Base-by-base conservation (phyloP, 2,329 filamentous ascomycete species). In the Penicillium janthinellum region DNA sequence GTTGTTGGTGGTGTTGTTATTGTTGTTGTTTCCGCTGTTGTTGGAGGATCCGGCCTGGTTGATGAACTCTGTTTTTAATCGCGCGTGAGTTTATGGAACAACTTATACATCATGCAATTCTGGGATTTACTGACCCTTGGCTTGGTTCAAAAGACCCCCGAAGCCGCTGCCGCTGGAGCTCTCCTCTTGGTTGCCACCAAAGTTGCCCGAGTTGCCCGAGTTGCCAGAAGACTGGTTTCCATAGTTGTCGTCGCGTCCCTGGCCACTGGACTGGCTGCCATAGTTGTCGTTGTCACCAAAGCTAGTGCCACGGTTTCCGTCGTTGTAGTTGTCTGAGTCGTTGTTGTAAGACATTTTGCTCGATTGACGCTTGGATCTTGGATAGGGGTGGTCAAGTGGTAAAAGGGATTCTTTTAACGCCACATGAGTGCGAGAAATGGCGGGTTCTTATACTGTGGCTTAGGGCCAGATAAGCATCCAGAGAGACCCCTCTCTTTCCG, bases 91-190 rank as follows among this genome's bases (percentile, higher is more conserved):
- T 34, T 3, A 17, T 31, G 28, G n/a, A 28, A 34, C 11, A n/a
- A 11, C 15, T 15, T 31, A 5, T 4, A 34, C 5, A 4, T 6
- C 2, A 8, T 3, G 25, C 17, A 34, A 1, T 17, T 34, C 25
- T 34, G 15, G 17, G 15, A 25, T 22, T 38, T 20, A 50, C 48
- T 50, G 1, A 50, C 48, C 35, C 34, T 35, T 20, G 4, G 48
- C 48, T 50, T 50, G n/a, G 10, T 50, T 50, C 34, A 50, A 35
- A 38, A 50, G 17, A 5, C 48, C 48, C 8, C 48, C 48, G 48
- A 50, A 14, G 31, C 48, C 48, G 14, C 34, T 38, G 17, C 20
- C 15, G n/a, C 49, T 28, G 2, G 49, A 51, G 28, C 10, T 25
- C n/a, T 35, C 49, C 5, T 22, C 17, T n/a, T 3, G 17, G 17